Base-by-base conservation (phyloP, 306 rosid genomes). In the Quillaja saponaria region DNA sequence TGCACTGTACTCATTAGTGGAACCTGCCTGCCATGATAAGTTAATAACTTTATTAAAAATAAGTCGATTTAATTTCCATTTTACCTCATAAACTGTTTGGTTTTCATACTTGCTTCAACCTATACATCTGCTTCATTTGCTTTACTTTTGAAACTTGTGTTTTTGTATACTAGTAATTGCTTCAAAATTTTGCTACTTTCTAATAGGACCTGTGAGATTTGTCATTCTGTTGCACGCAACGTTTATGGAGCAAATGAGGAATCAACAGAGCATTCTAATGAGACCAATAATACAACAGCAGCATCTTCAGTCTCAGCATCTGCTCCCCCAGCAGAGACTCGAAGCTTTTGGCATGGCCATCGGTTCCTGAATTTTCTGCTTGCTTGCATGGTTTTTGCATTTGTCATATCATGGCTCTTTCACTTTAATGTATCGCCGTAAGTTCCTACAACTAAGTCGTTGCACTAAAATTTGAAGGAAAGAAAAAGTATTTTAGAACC, bases 371-470 rank as follows among this genome's bases (percentile, higher is more conserved):
- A 92, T 68, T 92, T 89, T 59, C 78, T 92, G 14, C 95, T 92
- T 18, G 96, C 95, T 44, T 89, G 95, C 72, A 92, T 89, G 89
- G 96, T 92, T 56, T 83, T 89, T 53, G 96, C 96, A 35, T 92
- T 92, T 58, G 95, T 92, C 61, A 81, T 92, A 76, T 92, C 99
- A 14, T 92, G 99, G 99, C 85, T 87, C 67, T 92, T 92, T 50
- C 99, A 85, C 68, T 86, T 92, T 59, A 87, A 92, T 16, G 79
- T 92, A 11, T 84, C 91, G 0, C 72, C 76, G 2, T 79, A 85
- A 64, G 17, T 42, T 56, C 55, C 37, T 57, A 58, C 45, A 63
- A 47, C 55, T 64, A 18, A 34, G 53, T 53, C 49, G 11, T 58
- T 45, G 53, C 37, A 34, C n/a, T 49, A 42, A 21, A 37, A 50